Evolutionary conservation across 1,284 basidiomycete genomes (phyloP), one percentile per base, ranked within the genome.

Genomic region (Cystobasidium sp.): DNA sequence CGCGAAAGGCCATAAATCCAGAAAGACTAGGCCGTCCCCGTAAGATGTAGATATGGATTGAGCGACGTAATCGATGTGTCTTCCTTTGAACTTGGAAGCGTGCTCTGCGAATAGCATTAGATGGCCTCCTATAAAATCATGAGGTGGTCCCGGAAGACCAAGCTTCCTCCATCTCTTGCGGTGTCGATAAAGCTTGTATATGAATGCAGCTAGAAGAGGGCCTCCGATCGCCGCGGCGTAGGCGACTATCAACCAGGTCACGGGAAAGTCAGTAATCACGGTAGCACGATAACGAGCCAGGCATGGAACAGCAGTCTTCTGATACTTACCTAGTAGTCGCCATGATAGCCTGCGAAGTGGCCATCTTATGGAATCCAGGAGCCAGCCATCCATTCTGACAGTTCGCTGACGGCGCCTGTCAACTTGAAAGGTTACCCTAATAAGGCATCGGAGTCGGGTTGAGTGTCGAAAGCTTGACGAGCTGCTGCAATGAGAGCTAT

Each of bases 1-100:
- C 5, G 70, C 70, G 41, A 73, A 73, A 58, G 70, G 70, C 70
- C 70, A 73, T 31, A 73, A 47, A 53, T 73, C 70, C n/a, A 73
- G 41, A 39, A 66, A 73, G 44, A 73, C 51, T 37, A 73, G 70
- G 9, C 70, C 70, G n/a, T 53, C 44, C 20, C 53, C 62, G 47
- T 73, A 41, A 18, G 24, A 52, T n/a, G 49, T 64, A 6, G 70
- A 12, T 31, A 73, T 58, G 22, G 22, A 39, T 63, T 73, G 62
- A 41, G 70, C 70, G 7, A 63, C 66, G 44, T 73, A 73, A 47
- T 73, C 70, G 18, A 73, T 18, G 49, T 73, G 70, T 41, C 51
- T 53, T 7, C 70, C 70, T n/a, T 22, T 53, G 41, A 46, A 56
- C 14, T 49, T 65, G 20, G 51, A 31, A 46, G 70, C 47, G 47